Percentiles rank a stretch among this genome's conserved stretches.
Evolutionary conservation across 2,329 filamentous ascomycete species (phyloP).

Genomic region (Colletotrichum sp.): DNA sequence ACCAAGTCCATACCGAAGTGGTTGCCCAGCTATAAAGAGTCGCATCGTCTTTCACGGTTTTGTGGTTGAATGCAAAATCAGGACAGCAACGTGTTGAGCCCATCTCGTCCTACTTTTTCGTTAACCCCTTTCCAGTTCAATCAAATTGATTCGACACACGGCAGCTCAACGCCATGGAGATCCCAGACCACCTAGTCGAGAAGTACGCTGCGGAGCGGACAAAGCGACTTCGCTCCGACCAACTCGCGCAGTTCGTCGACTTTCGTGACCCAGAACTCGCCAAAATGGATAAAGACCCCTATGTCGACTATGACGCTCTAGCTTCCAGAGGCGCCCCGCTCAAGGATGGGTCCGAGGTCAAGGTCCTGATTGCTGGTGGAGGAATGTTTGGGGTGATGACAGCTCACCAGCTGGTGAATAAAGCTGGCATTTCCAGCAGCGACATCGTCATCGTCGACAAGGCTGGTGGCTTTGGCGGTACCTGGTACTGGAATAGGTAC

Average conservation of each 20-base stretch:
- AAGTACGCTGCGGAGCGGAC: neutral
- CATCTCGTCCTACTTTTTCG: accelerated
- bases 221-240: neutral
- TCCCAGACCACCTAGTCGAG: neutral
- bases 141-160: neutral
- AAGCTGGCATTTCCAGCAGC: neutral
- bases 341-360: neutral
- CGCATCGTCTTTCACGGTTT: neutral
- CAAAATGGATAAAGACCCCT: neutral
- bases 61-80: neutral
- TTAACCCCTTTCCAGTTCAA: neutral
- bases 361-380: neutral
- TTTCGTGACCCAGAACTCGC: neutral
- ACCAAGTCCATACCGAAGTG: neutral
- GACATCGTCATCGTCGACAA: constrained; percentile 36
- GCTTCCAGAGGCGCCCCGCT: neutral
- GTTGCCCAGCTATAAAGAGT: neutral
- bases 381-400: neutral
- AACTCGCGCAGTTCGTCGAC: neutral
- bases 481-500: constrained; percentile 58
- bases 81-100: neutral
- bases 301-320: neutral
- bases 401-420: neutral
- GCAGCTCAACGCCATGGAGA: neutral
- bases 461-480: constrained; percentile 51